phyloP scores from a whole-genome alignment of 768 basidiomycete genomes.

The Suillus occidentalis region DNA sequence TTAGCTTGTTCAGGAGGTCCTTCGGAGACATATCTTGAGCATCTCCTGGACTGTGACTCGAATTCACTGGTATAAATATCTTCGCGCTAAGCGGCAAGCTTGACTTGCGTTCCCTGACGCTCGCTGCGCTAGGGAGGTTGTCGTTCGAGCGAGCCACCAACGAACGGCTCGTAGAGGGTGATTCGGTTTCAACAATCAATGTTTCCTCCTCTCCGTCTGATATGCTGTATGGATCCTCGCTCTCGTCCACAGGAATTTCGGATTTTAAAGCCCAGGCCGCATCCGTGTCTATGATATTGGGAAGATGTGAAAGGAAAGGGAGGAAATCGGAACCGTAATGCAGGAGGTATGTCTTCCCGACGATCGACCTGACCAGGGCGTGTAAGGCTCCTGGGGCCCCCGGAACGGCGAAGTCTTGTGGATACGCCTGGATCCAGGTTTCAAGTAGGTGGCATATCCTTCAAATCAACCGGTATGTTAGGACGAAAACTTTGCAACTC shows the following conservation, averaged over 20 bases:
- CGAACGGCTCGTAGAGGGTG: constrained; percentile 26
- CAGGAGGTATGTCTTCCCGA: constrained; percentile 76
- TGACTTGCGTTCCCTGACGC: constrained; percentile 61
- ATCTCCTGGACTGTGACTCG: constrained; percentile 30
- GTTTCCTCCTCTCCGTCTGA: constrained; percentile 54
- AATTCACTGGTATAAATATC: constrained; percentile 37
- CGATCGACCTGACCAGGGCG: constrained; percentile 76
- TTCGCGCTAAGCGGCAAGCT: constrained; percentile 60
- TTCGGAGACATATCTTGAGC: constrained; percentile 46
- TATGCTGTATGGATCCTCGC: constrained; percentile 57
- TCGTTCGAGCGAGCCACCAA: constrained; percentile 22
- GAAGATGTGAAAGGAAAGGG: constrained; percentile 72
- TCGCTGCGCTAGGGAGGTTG: constrained; percentile 22
- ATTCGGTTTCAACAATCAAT: constrained; percentile 31
- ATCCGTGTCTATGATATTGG: constrained; percentile 66
- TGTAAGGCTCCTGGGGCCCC: constrained; percentile 71
- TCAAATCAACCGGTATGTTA: constrained; percentile 2
- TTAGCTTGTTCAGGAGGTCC: constrained; percentile 63
- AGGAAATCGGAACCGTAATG: constrained; percentile 85
- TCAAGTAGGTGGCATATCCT: constrained; percentile 82
- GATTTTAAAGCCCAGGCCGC: constrained; percentile 72
- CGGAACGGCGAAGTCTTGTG: constrained; percentile 77
- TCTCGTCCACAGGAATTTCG: constrained; percentile 57
- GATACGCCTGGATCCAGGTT: constrained; percentile 74
- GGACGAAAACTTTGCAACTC: constrained; percentile 6